Percentiles rank a stretch among this genome's conserved stretches.
These are phyloP conservation scores for Penicillium ochrochloron DNA, from an alignment of 495 filamentous ascomycete species.

Conservation along the genomic window DNA sequence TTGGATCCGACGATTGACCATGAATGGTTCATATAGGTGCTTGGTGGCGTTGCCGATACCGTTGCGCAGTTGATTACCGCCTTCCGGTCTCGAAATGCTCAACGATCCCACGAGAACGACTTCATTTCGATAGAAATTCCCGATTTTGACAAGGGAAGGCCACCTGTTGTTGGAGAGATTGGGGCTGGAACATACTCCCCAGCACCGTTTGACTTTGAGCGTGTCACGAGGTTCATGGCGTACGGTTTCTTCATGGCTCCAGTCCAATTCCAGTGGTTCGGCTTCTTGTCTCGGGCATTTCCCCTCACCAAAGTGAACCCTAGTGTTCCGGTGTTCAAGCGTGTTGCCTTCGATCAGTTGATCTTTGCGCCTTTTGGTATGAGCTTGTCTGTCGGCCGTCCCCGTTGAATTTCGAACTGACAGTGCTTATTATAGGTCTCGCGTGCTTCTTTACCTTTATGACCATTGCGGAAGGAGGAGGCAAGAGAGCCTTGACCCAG, in stretches of 20 bases:
- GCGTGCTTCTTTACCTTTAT: slow-evolving; percentile 93
- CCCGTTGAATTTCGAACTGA: slow-evolving; percentile 17
- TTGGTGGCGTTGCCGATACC: slow-evolving; percentile 93
- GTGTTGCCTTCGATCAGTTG: slow-evolving; percentile 93
- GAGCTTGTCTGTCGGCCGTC: slow-evolving; percentile 16
- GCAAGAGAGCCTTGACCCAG: slow-evolving; percentile 72
- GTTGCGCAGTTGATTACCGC: slow-evolving; percentile 92
- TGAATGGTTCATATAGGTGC: slow-evolving; percentile 52
- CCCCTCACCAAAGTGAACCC: slow-evolving; percentile 79
- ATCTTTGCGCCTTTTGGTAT: slow-evolving; percentile 89
- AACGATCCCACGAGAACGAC: slow-evolving; percentile 63
- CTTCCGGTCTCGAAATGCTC: slow-evolving; percentile 67
- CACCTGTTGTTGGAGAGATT: slow-evolving; percentile 65
- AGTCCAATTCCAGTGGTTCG: slow-evolving; percentile 96
- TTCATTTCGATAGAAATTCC: slow-evolving; percentile 86
- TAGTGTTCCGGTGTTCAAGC: slow-evolving; percentile 79
- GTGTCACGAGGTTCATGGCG: slow-evolving; percentile 89
- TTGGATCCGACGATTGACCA: slow-evolving; percentile 21
- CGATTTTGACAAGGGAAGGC: slow-evolving; percentile 84
- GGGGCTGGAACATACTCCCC: slow-evolving; percentile 69
- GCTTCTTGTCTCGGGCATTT: slow-evolving; percentile 80
- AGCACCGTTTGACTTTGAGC: slow-evolving; percentile 93
- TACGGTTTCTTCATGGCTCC: slow-evolving; percentile 97
- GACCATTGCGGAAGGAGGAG: slow-evolving; percentile 94
- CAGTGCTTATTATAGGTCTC: slow-evolving; percentile 59